phyloP scores from a whole-genome alignment of 2,329 filamentous ascomycete genomes.

The Trichophyton mentagrophytes region DNA sequence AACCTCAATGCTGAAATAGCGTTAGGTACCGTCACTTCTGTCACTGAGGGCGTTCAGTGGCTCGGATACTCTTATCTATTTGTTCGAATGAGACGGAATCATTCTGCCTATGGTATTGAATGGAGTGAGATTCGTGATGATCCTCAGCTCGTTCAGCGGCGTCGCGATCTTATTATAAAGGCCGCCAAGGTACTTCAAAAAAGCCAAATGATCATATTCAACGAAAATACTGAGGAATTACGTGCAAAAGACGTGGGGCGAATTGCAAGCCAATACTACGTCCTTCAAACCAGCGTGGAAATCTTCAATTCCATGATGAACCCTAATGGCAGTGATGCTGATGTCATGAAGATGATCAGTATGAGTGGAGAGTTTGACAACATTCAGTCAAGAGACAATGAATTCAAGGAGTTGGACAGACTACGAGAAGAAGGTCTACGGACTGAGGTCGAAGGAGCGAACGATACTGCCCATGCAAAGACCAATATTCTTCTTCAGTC shows the following conservation, averaged over 20 bases:
- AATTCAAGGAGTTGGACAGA: constrained; percentile 71
- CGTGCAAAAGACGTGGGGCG: constrained; percentile 89
- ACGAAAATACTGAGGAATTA: constrained; percentile 84
- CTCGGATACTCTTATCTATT: constrained; percentile 96
- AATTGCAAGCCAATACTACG: constrained; percentile 95
- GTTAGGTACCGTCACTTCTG: constrained; percentile 85
- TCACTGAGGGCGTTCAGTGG: constrained; percentile 90
- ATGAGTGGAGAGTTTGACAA: constrained; percentile 98
- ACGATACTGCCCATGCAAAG: constrained; percentile 64
- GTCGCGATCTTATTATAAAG: constrained; percentile 74
- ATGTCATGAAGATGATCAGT: constrained; percentile 90
- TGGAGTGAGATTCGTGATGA: constrained; percentile 85
- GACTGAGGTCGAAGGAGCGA: constrained; percentile 62
- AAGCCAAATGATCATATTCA: constrained; percentile 98
- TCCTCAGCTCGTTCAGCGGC: constrained; percentile 70
- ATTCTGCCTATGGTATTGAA: constrained; percentile 85
- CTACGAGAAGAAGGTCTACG: constrained; percentile 59
- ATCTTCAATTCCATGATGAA: constrained; percentile 96
- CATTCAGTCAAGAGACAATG: constrained; percentile 79
- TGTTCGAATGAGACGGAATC: constrained; percentile 88
- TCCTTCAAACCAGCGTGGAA: constrained; percentile 82
- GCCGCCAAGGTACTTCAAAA: constrained; percentile 77
- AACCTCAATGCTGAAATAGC: constrained; percentile 94
- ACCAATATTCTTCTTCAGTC: constrained; percentile 92
- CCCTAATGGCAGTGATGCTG: constrained; percentile 71